Conservation (phyloP, 192 early-diverging fungal species). For the Mortierella alpina region DNA sequence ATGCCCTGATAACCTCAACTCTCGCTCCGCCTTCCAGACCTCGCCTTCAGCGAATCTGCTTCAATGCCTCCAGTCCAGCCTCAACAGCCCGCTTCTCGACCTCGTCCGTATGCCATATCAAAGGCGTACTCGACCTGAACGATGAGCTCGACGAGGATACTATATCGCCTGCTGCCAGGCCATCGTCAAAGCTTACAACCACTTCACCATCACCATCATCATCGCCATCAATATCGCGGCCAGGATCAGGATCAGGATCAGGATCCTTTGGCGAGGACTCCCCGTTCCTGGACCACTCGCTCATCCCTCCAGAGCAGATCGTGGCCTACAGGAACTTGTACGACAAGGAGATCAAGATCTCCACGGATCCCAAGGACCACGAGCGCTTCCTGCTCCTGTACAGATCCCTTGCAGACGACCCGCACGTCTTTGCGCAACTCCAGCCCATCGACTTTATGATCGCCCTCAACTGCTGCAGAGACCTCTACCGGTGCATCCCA, state of each 20-base stretch:
- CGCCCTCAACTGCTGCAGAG: conserved; percentile 26
- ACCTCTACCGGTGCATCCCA: conserved; percentile 21
- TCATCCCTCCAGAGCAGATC: conserved; percentile 29
- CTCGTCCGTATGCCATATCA: conserved; percentile 1
- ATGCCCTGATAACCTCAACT: too few species aligned
- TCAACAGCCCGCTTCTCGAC: conserved; percentile 26
- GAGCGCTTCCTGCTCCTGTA: conserved; percentile 21
- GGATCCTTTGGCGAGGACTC: not conserved
- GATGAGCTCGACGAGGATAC: conserved; percentile 8
- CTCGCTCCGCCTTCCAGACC: too few species aligned
- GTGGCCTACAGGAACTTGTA: conserved; percentile 14
- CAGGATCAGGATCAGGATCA: not conserved
- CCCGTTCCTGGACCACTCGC: conserved; percentile 17
- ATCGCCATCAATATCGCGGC: conserved; percentile 2
- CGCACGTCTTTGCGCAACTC: conserved; percentile 7
- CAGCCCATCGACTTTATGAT: conserved; percentile 50
- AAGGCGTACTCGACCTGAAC: conserved; percentile 9
- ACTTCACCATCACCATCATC: not conserved
- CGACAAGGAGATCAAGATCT: not conserved
- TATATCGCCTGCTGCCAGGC: not conserved
- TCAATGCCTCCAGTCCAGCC: too few species aligned
- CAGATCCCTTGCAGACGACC: conserved; percentile 34
- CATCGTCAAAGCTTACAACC: not conserved
- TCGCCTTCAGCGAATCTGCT: too few species aligned
- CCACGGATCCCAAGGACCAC: conserved; percentile 16